phyloP scores from a whole-genome alignment of 1,139 yeast genomes.

The Debaryomycetaceae sp. region DNA sequence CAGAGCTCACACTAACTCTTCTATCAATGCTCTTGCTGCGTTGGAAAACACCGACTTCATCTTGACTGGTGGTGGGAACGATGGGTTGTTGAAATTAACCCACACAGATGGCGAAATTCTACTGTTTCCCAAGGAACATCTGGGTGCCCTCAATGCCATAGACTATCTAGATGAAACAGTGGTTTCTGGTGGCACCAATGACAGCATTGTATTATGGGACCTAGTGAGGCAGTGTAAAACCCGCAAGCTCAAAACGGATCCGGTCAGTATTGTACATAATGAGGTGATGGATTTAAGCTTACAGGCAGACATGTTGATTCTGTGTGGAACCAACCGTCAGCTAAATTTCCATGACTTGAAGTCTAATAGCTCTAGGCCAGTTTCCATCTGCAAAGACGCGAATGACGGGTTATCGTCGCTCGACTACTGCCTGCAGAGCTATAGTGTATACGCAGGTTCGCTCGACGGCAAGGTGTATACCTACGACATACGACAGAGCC shows the following conservation, averaged over 20 bases:
- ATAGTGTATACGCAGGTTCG: conserved; percentile 19
- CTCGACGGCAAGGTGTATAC: conserved; percentile 25
- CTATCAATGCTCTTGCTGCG: conserved; percentile 18
- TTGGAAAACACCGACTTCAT: conserved; percentile 17
- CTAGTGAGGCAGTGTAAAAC: conserved; percentile 13
- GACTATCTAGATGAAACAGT: conserved; percentile 11
- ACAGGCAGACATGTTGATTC: conserved; percentile 15
- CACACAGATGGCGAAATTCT: conserved; percentile 11
- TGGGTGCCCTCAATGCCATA: conserved; percentile 16
- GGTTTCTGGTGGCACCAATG: conserved; percentile 11
- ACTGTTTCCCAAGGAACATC: conserved; percentile 17
- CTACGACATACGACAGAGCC: conserved; percentile 24
- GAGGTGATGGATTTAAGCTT: conserved; percentile 14
- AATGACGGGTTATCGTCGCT: conserved; percentile 27
- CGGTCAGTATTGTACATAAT: conserved; percentile 10
- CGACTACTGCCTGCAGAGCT: conserved; percentile 11
- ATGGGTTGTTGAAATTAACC: conserved; percentile 16
- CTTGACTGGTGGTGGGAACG: conserved; percentile 24
- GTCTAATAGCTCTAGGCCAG: conserved; percentile 10
- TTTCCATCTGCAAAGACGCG: conserved; percentile 17
- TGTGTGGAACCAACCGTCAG: conserved; percentile 24
- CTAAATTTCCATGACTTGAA: conserved; percentile 17
- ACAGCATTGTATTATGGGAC: conserved; percentile 14
- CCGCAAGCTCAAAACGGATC: conserved; percentile 8
- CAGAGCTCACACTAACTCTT: conserved; percentile 11